phyloP scores from a whole-genome alignment of 106 monocot species.

The Dendrobium catenatum region DNA sequence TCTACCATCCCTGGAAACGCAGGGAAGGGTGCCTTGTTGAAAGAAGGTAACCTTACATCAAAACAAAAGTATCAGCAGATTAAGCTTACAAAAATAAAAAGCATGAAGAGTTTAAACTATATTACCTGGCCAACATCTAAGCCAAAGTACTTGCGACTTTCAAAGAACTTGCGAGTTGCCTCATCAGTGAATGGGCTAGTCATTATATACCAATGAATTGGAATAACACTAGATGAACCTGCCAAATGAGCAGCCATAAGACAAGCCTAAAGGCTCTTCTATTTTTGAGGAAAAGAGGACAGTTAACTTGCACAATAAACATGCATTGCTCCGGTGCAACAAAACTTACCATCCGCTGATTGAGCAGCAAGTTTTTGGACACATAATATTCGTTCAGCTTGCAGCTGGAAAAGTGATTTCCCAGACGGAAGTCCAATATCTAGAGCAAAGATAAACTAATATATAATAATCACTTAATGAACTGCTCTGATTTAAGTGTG shows the following conservation, averaged over 20 bases:
- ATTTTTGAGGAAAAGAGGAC: not conserved
- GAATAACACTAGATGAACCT: slow-evolving; percentile 35
- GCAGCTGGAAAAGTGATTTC: slow-evolving; percentile 94
- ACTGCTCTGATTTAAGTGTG: not conserved
- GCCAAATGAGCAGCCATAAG: slow-evolving; percentile 8
- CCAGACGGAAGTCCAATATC: slow-evolving; percentile 97
- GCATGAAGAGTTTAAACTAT: not conserved
- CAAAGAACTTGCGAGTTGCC: slow-evolving; percentile 82
- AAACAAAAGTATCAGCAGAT: slow-evolving; percentile 13
- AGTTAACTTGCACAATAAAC: not conserved
- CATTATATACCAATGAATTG: slow-evolving; percentile 99
- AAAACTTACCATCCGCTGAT: slow-evolving; percentile 53
- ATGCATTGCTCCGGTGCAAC: not conserved
- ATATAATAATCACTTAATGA: not conserved
- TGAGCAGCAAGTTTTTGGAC: slow-evolving; percentile 92
- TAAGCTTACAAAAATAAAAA: slow-evolving; percentile 5
- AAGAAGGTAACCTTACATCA: slow-evolving; percentile 80
- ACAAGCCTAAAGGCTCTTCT: not conserved
- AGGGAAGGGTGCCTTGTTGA: slow-evolving; percentile 98
- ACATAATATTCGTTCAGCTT: slow-evolving; percentile 89
- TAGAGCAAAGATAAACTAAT: slow-evolving; percentile 21
- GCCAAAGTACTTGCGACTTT: slow-evolving; percentile 90
- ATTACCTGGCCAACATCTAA: slow-evolving; percentile 87
- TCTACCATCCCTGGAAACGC: slow-evolving; percentile 86
- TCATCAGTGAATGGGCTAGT: slow-evolving; percentile 98